Evolutionary conservation across 257 asterid species (phyloP).

Genomic region (Solanum phureja): DNA sequence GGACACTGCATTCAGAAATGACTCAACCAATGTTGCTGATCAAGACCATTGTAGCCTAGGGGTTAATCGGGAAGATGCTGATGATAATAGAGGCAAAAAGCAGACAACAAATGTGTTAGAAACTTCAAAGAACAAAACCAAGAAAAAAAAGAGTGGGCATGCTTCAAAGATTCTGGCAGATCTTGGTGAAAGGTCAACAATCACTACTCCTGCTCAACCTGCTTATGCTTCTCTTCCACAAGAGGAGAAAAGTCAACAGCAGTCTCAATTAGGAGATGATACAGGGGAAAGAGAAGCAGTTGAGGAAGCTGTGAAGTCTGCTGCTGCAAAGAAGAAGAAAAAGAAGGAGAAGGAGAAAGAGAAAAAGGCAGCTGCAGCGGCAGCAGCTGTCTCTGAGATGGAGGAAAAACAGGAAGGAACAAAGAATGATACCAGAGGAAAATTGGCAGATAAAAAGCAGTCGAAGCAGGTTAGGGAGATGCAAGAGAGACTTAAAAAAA

Average conservation of each 20-base stretch:
- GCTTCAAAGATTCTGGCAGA: slow-evolving; percentile 60
- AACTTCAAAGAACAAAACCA: slow-evolving; percentile 68
- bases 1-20: slow-evolving; percentile 23
- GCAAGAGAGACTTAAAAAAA: slow-evolving; percentile 76
- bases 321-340: slow-evolving; percentile 9
- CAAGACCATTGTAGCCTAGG: slow-evolving; percentile 1
- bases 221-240: not conserved
- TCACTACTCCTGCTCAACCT: slow-evolving; percentile 10
- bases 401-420: slow-evolving; percentile 62
- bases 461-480: slow-evolving; percentile 80
- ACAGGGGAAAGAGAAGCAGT: not conserved
- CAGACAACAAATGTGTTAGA: slow-evolving; percentile 24
- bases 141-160: slow-evolving; percentile 63
- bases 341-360: slow-evolving; percentile 6
- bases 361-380: slow-evolving; percentile 4
- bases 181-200: slow-evolving; percentile 54
- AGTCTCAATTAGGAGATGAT: not conserved
- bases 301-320: slow-evolving; percentile 5
- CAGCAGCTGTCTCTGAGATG: slow-evolving; percentile 16
- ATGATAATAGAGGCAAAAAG: slow-evolving; percentile 2
- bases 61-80: not conserved
- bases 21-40: slow-evolving; percentile 7
- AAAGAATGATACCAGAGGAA: slow-evolving; percentile 34
- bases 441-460: slow-evolving; percentile 47
- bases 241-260: not conserved